Conservation (phyloP, 352 stramenopile species). For the Blastocystis sp. region DNA sequence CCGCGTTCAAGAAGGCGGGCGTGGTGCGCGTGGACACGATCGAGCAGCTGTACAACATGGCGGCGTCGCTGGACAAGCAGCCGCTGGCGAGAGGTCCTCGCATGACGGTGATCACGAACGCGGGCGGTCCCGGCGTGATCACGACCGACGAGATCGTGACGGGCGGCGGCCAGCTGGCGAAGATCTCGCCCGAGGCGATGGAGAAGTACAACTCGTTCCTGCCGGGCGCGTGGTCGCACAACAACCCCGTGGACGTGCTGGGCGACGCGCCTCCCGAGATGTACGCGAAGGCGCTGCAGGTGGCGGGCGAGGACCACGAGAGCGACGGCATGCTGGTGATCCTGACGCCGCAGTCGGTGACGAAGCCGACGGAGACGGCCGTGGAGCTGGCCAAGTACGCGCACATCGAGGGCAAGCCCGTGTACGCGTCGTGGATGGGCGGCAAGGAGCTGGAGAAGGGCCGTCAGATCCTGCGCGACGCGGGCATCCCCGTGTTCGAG, state of each 20-base stretch:
- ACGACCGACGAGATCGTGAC: constrained; percentile 73
- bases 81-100: constrained; percentile 67
- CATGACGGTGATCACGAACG: constrained; percentile 74
- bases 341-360: constrained; percentile 74
- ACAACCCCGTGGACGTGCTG: constrained; percentile 74
- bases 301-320: constrained; percentile 71
- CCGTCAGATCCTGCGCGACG: constrained; percentile 71
- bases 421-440: constrained; percentile 74
- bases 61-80: constrained; percentile 73
- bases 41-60: constrained; percentile 73
- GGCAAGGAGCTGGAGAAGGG: constrained; percentile 71
- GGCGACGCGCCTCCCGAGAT: constrained; percentile 73
- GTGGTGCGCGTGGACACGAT: constrained; percentile 74
- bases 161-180: not conserved
- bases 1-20: too few species aligned
- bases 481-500: constrained; percentile 14
- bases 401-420: constrained; percentile 72
- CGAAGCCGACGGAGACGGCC: constrained; percentile 73
- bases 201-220: constrained; percentile 72
- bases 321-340: constrained; percentile 74
- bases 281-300: constrained; percentile 72
- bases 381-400: constrained; percentile 72
- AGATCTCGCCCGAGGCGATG: constrained; percentile 73
- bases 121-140: constrained; percentile 72
- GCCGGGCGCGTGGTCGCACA: constrained; percentile 71